A percentile compares a stretch with the other conserved stretches of the same genome.
Conservation (phyloP, 176 grass and related monocot genomes). For the Triticum timopheevii region DNA sequence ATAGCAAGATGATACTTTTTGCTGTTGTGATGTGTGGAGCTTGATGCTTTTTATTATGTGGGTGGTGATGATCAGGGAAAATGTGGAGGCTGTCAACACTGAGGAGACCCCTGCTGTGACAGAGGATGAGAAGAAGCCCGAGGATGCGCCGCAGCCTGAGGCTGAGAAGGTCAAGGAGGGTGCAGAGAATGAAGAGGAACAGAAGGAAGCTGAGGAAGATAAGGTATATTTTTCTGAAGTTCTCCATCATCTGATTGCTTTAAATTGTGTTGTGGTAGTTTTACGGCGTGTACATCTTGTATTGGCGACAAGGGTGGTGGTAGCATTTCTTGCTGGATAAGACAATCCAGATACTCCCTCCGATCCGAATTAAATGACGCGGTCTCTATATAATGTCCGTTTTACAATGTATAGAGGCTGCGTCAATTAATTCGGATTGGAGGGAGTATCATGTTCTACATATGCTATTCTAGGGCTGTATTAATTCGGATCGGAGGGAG, state of each 20-base stretch:
- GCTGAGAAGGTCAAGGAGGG: conserved; percentile 48
- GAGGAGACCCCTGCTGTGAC: conserved; percentile 12
- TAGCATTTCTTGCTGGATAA: not conserved
- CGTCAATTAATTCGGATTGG: too few relatives aligned
- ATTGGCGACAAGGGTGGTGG: not conserved
- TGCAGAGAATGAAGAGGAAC: conserved; percentile 35
- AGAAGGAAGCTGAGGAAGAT: conserved; percentile 71
- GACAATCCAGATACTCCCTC: not conserved
- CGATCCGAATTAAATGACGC: too few relatives aligned
- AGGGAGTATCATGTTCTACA: not conserved
- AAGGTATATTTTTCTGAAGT: conserved; percentile 43
- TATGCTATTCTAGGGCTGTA: not conserved
- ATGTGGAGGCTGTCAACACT: conserved; percentile 9
- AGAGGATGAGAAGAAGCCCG: conserved; percentile 58
- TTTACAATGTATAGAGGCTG: too few relatives aligned
- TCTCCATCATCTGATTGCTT: not conserved
- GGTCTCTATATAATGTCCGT: too few relatives aligned
- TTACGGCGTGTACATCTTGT: not conserved
- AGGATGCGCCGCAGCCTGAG: conserved; percentile 25
- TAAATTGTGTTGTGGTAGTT: not conserved
- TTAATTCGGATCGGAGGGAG: too few relatives aligned
- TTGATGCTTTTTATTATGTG: not conserved
- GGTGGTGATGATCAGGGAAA: not conserved
- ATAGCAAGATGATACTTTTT: not conserved
- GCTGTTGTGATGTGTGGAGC: not conserved